Base-by-base conservation (phyloP, 2,329 filamentous ascomycete species). In the Aspergillus pseudoterreus region DNA sequence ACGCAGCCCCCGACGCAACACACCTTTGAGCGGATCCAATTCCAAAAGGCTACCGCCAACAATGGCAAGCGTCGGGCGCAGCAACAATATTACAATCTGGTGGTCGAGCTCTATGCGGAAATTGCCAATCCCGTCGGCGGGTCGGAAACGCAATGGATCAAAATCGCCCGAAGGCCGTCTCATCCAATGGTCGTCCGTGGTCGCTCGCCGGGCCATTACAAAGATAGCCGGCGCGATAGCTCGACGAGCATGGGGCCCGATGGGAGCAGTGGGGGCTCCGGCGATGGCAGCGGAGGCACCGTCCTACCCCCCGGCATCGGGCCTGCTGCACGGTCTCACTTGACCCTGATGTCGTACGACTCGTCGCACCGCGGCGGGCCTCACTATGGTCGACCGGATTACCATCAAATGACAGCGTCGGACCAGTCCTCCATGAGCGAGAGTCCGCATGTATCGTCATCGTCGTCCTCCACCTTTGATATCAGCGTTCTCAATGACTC, bases 21-120 rank as follows among this genome's bases (percentile, higher is more conserved):
- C 52, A 81, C 78, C 0, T 96, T 95, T 66, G 91, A 96, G 66
- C 85, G 92, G 10, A 94, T 96, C 47, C 91, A 96, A 63, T 96
- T 96, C 80, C 95, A 95, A 69, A 89, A 90, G 58, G 91, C 92
- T 1, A 96, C 91, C 0, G 90, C 90, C 21, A 96, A 96, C 74
- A 96, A 96, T 60, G 91, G 91, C 43, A 95, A 95, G 70, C 81
- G 92, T 59, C 80, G 92, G 51, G 91, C 91, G 1, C 90, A 91
- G 15, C 91, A 96, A 66, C 92, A 96, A 62, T 95, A 91, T 69
- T 96, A 95, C 64, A 89, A 94, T 62, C 78, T 96, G n/a, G 82
- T 95, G 43, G 86, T 95, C 4, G 90, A 95, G 66, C 82, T 95
- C 1, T 90, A 84, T 70, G 89, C 82, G 6, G 85, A 92, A 57